Conservation (phyloP, 2,329 filamentous ascomycete species). For the Fusarium avenaceum region DNA sequence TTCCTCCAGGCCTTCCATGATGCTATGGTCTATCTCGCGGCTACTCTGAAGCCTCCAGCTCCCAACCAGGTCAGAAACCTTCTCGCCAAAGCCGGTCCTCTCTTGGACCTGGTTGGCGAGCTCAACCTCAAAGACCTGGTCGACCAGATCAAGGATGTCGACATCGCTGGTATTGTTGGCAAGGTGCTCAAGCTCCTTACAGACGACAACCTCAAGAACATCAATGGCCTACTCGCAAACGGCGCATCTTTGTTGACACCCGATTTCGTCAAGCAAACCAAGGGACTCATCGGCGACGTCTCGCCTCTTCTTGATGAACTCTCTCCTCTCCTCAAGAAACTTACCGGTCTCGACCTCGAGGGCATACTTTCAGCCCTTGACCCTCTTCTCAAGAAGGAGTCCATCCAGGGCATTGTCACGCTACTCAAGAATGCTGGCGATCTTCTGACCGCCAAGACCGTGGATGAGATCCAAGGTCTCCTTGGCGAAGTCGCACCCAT, state of each 20-base stretch:
- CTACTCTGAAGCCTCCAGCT: conserved; percentile 56
- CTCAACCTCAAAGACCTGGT: conserved; percentile 55
- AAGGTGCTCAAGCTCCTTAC: conserved; percentile 51
- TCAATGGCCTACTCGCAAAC: conserved; percentile 54
- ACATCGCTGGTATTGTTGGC: conserved; percentile 51
- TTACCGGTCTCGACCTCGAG: conserved; percentile 52
- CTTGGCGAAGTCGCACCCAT: conserved; percentile 53
- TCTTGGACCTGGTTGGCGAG: conserved; percentile 50
- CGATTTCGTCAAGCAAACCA: conserved; percentile 40
- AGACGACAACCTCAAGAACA: conserved; percentile 51
- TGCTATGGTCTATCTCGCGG: conserved; percentile 57
- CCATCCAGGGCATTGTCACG: conserved; percentile 45
- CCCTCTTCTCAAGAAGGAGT: conserved; percentile 49
- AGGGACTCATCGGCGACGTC: conserved; percentile 48
- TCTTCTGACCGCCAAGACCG: conserved; percentile 42
- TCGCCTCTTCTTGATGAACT: conserved; percentile 51
- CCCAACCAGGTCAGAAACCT: conserved; percentile 50
- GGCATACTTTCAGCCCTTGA: conserved; percentile 50
- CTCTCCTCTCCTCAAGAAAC: conserved; percentile 51
- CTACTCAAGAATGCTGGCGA: conserved; percentile 46
- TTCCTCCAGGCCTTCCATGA: conserved; percentile 59
- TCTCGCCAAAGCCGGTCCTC: conserved; percentile 48
- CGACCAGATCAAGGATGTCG: conserved; percentile 50
- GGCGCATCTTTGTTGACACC: conserved; percentile 55
- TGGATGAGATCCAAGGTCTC: conserved; percentile 51